Evolutionary conservation across 2,329 filamentous ascomycete genomes (phyloP), one percentile per base, ranked within the genome.

Genomic region (Trichothecium roseum): DNA sequence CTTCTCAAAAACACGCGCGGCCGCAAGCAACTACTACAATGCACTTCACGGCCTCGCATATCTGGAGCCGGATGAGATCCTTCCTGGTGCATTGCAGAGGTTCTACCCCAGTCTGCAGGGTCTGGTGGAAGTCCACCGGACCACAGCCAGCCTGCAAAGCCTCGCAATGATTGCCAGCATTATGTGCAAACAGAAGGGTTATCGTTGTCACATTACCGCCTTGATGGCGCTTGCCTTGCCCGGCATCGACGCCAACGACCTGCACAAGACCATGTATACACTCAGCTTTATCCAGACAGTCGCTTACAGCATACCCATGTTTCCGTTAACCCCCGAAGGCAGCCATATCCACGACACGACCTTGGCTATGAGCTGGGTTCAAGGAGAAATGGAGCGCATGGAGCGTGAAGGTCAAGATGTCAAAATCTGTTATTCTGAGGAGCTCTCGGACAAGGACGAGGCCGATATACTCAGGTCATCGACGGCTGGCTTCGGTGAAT

Each of bases 31-130:
- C 64, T 94, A 89, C 44, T 77, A 95, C 44, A 87, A 84, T 34
- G 85, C 89, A 2, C 68, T 98, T 34, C 89, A 96, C 55, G 84
- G 84, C 37, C 64, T 98, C 36, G 84, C 91, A 3, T 95, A 83
- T 49, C 68, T 98, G 31, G 89, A 98, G 54, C 93, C 91, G 1
- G 80, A 86, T 46, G 67, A 96, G 47, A 89, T 98, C 40, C 68
- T 98, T 2, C 91, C 91, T 1, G 91, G 93, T 29, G 89, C 91
- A 18, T 60, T 98, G 39, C 91, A 98, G 57, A 76, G 91, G 41
- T 96, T 98, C 51, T 98, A 98, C 52, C 91, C 91, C 9, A 93
- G 89, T 45, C 78, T 98, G 58, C 91, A 98, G 57, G 93, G 93
- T 1, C 66, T 98, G 35, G 91, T 98, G 4, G 91, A 98, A 59